Percentiles rank a stretch among this genome's conserved stretches.
phyloP scores from a whole-genome alignment of 352 stramenopile genomes.

The Pythium dissimile region DNA sequence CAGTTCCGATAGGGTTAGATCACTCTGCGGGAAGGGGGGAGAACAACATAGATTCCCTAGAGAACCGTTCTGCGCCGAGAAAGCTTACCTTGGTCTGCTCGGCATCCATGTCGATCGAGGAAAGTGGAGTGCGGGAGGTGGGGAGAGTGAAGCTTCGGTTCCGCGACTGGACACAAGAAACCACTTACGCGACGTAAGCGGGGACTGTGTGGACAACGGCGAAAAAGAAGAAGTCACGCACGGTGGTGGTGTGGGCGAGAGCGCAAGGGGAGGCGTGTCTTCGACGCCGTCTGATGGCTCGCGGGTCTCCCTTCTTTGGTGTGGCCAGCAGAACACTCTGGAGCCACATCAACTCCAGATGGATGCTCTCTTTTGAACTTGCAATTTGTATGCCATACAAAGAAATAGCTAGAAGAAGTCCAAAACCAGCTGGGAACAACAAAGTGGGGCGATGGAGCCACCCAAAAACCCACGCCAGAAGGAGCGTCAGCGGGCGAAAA shows the following conservation, averaged over 20 bases:
- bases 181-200: slow-evolving; percentile 3
- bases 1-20: neutral
- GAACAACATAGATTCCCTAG: neutral
- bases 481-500: slow-evolving; percentile 11
- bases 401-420: slow-evolving; percentile 2
- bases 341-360: slow-evolving; percentile 32
- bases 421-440: slow-evolving; percentile 12
- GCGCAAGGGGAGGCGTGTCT: slow-evolving; percentile 3
- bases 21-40: no score
- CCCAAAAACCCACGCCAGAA: slow-evolving; percentile 19
- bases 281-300: slow-evolving; percentile 7
- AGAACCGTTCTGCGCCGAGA: neutral
- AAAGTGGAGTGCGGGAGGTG: neutral
- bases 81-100: slow-evolving; percentile 30
- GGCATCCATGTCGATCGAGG: slow-evolving; percentile 23
- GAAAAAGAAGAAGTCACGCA: slow-evolving; percentile 27
- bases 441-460: slow-evolving; percentile 13
- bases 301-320: slow-evolving; percentile 3
- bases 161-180: slow-evolving; percentile 7
- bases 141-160: slow-evolving; percentile 2
- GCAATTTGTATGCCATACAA: slow-evolving; percentile 21
- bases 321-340: slow-evolving; percentile 12
- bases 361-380: slow-evolving; percentile 28
- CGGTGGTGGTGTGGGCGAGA: neutral
- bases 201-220: slow-evolving; percentile 24